Evolutionary conservation across 306 rosid genomes (phyloP).

Genomic region (Carpinus viminea): DNA sequence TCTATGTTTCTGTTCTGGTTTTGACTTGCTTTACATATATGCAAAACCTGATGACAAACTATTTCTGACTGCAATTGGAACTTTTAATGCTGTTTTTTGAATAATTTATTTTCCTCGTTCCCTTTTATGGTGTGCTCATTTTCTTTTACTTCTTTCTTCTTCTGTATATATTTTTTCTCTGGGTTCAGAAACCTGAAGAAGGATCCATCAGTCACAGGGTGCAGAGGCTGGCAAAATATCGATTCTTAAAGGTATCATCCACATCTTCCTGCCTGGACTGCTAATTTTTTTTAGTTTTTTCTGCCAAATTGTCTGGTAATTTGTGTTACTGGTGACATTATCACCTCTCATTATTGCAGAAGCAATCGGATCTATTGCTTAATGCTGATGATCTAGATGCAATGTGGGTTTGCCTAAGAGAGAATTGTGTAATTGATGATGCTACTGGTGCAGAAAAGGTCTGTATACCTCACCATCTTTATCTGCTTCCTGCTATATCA

Average conservation of each 20-base stretch:
- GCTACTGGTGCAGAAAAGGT: conserved; percentile 99
- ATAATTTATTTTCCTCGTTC: not conserved
- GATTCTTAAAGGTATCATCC: conserved; percentile 70
- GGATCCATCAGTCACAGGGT: conserved; percentile 96
- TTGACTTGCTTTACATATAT: conserved; percentile 18
- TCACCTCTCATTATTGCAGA: conserved; percentile 52
- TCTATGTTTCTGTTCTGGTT: conserved; percentile 6
- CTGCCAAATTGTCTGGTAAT: conserved; percentile 19
- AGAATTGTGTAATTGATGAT: conserved; percentile 97
- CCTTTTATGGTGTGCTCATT: not conserved
- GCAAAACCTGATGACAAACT: conserved; percentile 5
- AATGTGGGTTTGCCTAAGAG: conserved; percentile 98
- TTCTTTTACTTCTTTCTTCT: conserved; percentile 3
- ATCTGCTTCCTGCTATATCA: conserved; percentile 24
- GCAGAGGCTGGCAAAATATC: conserved; percentile 89
- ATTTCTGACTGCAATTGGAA: not conserved
- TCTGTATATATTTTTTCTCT: conserved; percentile 13
- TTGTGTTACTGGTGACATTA: conserved; percentile 27
- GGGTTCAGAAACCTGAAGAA: conserved; percentile 93
- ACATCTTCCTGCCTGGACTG: conserved; percentile 3
- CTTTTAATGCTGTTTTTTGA: not conserved
- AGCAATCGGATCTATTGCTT: conserved; percentile 95
- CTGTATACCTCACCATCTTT: conserved; percentile 15
- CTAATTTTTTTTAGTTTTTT: conserved; percentile 20
- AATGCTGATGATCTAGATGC: conserved; percentile 98